Conservation (phyloP, 2,329 filamentous ascomycete genomes). For the Escovopsis weberi region DNA sequence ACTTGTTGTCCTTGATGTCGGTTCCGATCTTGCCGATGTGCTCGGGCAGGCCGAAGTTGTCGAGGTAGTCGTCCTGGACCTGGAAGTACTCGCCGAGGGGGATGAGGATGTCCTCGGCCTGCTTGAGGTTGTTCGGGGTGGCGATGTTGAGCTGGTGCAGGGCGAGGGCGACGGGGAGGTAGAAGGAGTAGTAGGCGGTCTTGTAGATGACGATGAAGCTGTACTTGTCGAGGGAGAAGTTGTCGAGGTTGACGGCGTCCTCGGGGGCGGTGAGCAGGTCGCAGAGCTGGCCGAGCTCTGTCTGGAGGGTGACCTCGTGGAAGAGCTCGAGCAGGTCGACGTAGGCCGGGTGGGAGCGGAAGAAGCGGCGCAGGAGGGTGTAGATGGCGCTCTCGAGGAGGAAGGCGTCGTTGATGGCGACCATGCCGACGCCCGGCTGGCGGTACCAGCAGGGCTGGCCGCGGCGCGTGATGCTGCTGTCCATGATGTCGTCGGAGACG, state of each 20-base stretch:
- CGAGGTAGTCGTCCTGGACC: conserved; percentile 95
- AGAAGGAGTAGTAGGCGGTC: conserved; percentile 98
- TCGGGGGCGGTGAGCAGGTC: conserved; percentile 93
- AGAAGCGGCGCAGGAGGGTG: conserved; percentile 82
- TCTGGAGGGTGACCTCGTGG: conserved; percentile 88
- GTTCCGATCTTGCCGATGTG: conserved; percentile 97
- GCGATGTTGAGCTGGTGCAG: conserved; percentile 75
- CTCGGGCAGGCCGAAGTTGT: conserved; percentile 88
- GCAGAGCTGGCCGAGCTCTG: conserved; percentile 86
- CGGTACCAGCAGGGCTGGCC: conserved; percentile 96
- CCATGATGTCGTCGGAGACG: conserved; percentile 98
- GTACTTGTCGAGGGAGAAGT: conserved; percentile 93
- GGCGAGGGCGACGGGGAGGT: conserved; percentile 86
- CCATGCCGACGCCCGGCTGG: conserved; percentile 75
- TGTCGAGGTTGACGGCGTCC: conserved; percentile 80
- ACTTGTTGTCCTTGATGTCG: conserved; percentile 99
- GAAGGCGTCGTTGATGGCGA: conserved; percentile 97
- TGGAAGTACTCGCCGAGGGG: conserved; percentile 99
- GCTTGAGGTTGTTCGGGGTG: conserved; percentile 76
- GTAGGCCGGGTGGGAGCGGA: conserved; percentile 75
- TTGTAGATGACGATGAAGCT: conserved; percentile 99
- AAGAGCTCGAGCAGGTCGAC: conserved; percentile 89
- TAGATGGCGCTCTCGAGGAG: conserved; percentile 89
- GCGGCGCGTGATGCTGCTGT: conserved; percentile 83
- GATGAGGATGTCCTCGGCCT: conserved; percentile 82